These are phyloP conservation scores for Colletotrichum cordylinicola DNA, from an alignment of 2,329 filamentous ascomycete genomes.

Conservation along the genomic window DNA sequence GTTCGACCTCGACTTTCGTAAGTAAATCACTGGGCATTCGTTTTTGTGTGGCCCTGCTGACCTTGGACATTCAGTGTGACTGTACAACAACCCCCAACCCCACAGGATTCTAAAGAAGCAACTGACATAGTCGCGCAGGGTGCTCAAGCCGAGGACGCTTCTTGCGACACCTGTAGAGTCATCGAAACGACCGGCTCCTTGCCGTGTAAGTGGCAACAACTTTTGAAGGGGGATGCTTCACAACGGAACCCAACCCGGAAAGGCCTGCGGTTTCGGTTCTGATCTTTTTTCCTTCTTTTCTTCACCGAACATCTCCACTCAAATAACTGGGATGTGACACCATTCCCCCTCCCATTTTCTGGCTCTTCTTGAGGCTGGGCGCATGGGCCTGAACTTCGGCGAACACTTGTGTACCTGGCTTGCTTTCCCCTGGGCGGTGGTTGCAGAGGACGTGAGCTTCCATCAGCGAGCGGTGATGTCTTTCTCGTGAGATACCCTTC, in stretches of 20 bases:
- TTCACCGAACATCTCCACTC: neutral
- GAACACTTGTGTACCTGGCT: neutral
- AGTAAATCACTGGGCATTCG: constrained; percentile 30
- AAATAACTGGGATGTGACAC: neutral
- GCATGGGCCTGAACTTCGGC: neutral
- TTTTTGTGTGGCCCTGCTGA: constrained; percentile 30
- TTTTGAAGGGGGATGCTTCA: neutral
- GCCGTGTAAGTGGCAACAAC: neutral
- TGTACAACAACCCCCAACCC: constrained; percentile 38
- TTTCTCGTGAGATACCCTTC: constrained; percentile 14
- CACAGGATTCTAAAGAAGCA: neutral
- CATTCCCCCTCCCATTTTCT: neutral
- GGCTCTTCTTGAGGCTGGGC: neutral
- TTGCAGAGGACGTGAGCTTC: neutral
- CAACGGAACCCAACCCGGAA: neutral
- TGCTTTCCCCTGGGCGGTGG: neutral
- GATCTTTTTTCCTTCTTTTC: neutral
- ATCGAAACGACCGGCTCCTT: neutral
- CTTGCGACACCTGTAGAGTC: constrained; percentile 19
- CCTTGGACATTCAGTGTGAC: constrained; percentile 43
- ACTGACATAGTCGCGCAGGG: constrained; percentile 13
- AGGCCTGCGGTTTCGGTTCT: neutral
- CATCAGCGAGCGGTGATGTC: neutral
- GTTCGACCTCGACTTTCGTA: constrained; percentile 70
- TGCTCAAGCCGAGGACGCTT: constrained; percentile 24